Conservation (phyloP, 208 protist genomes). For the Leishmania amazonensis region DNA sequence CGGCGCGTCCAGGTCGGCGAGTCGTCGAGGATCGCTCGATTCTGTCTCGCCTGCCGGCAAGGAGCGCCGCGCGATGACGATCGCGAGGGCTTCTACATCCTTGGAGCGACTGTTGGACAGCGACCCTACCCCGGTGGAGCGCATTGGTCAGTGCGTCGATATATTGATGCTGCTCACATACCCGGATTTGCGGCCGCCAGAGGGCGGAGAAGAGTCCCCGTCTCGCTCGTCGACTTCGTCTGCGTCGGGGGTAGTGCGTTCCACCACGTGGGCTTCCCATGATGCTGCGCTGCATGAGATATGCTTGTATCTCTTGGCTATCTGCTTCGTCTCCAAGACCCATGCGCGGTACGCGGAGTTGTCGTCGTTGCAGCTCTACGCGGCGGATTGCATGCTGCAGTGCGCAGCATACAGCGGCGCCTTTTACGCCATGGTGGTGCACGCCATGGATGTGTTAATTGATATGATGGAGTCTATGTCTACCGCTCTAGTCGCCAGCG, state of each 20-base stretch:
- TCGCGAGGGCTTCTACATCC: not conserved
- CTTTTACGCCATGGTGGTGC: slow-evolving; percentile 73
- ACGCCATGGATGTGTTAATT: slow-evolving; percentile 34
- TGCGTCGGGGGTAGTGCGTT: slow-evolving; percentile 42
- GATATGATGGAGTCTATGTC: slow-evolving; percentile 24
- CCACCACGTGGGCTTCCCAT: slow-evolving; percentile 68
- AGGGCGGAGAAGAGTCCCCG: slow-evolving; percentile 32
- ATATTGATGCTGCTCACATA: slow-evolving; percentile 72
- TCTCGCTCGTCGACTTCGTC: slow-evolving; percentile 36
- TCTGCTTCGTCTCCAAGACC: slow-evolving; percentile 29
- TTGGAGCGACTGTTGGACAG: slow-evolving; percentile 23
- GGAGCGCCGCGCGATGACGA: not conserved
- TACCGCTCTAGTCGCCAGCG: not conserved
- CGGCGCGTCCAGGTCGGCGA: not conserved
- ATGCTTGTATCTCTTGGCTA: slow-evolving; percentile 50
- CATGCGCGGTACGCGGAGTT: slow-evolving; percentile 32
- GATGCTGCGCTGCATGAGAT: slow-evolving; percentile 53
- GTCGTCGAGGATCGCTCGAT: not conserved
- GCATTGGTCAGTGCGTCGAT: slow-evolving; percentile 74
- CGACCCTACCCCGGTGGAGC: slow-evolving; percentile 37
- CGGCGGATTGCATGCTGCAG: slow-evolving; percentile 71
- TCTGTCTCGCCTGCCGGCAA: not conserved
- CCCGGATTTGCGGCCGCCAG: slow-evolving; percentile 55
- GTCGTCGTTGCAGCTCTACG: slow-evolving; percentile 53
- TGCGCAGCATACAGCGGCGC: slow-evolving; percentile 61